Base-by-base conservation (phyloP, 2,329 filamentous ascomycete genomes). In the Verticillium alfalfae region DNA sequence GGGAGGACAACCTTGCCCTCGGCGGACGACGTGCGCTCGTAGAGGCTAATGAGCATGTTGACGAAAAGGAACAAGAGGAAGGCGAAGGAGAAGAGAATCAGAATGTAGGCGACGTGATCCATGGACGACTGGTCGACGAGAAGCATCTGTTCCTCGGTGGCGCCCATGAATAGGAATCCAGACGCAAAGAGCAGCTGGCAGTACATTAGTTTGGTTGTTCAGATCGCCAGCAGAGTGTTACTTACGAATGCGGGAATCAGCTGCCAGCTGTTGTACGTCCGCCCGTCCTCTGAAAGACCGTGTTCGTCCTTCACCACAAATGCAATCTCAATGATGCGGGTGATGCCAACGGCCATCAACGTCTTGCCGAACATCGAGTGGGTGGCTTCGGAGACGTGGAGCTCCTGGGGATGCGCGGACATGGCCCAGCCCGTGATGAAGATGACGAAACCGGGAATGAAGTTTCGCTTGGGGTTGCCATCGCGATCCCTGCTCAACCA, bases 91-190 rank as follows among this genome's bases (percentile, higher is more conserved):
- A 90, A 98, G 10, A 97, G 79, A 60, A 98, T 93, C 34, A 99
- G 83, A 49, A 98, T 87, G 74, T 98, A 99, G 5, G 93, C 89
- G 52, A 98, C 91, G 70, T 96, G 92, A 34, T 93, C 93, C 69
- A 98, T 88, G 63, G 88, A 83, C 0, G 91, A 89, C 45, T 85
- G 80, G 49, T 86, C 83, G 5, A 98, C 81, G 1, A 97, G 80
- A 26, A 81, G 71, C 91, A 98, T 97, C 76, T 98, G 95, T 77
- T 99, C 93, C 73, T 98, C 95, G 0, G 93, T 98, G 16, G 95
- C 94, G 37, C 92, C 91, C 93, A 98, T 96, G 79, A 99, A 99
- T 49, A 99, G 83, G 78, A 98, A 97, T 1, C 95, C 95, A 3
- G 93, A 90, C 6, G 93, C 93, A 70, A 91, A 96, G 34, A 99